phyloP scores from a whole-genome alignment of 108 stramenopile species.

The Cyclotella choctawhatcheeana region DNA sequence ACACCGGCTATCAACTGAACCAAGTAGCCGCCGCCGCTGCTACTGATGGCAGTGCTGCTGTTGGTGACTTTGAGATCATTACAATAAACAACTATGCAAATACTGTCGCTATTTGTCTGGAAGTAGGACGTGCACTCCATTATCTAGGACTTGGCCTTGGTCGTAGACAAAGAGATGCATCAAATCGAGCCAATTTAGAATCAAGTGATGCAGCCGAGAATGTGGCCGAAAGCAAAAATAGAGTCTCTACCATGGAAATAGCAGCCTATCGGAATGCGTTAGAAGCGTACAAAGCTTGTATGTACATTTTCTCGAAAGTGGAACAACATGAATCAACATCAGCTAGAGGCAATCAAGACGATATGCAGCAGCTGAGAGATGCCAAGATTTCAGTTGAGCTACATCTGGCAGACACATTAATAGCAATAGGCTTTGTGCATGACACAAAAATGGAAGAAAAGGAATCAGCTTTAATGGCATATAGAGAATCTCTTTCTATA shows the following conservation, averaged over 20 bases:
- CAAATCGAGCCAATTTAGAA: too few relatives aligned
- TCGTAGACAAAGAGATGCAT: conserved; percentile 41
- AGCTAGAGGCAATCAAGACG: conserved; percentile 2
- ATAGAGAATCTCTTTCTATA: conserved; percentile 51
- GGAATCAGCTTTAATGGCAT: conserved; percentile 44
- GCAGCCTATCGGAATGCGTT: conserved; percentile 36
- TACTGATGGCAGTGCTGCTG: background rate
- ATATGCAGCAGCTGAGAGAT: conserved; percentile 47
- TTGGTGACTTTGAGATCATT: background rate
- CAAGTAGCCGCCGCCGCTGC: background rate
- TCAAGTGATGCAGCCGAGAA: too few relatives aligned
- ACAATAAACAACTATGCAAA: conserved; percentile 34
- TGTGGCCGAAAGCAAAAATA: too few relatives aligned
- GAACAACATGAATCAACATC: conserved; percentile 13
- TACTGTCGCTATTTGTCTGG: conserved; percentile 49
- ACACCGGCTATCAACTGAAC: conserved; percentile 19
- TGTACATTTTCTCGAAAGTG: conserved; percentile 28
- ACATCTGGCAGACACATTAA: conserved; percentile 55
- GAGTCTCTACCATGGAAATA: conserved; percentile 30
- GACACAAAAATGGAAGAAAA: conserved; percentile 50
- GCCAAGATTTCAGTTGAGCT: conserved; percentile 53
- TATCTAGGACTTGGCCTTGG: conserved; percentile 57
- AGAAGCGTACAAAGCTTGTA: conserved; percentile 42
- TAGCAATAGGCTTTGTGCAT: conserved; percentile 54
- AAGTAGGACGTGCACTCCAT: conserved; percentile 57